Conservation (phyloP, 2,329 filamentous ascomycete species). For the Fusarium hostae region DNA sequence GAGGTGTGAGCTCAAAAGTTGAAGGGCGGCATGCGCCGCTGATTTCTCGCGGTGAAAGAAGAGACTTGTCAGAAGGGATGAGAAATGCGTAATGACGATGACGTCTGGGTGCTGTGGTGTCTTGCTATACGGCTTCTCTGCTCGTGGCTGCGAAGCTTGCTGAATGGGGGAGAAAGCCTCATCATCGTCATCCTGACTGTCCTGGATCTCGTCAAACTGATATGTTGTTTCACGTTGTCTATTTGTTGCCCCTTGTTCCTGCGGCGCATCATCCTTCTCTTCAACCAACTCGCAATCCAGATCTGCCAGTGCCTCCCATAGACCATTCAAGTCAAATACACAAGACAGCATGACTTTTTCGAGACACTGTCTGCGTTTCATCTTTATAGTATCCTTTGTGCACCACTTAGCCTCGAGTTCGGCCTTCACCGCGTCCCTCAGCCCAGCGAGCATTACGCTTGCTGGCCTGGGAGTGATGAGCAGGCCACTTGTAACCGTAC, state of each 20-base stretch:
- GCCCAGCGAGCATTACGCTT: constrained; percentile 52
- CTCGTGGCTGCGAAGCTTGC: neutral
- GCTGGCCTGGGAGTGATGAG: constrained; percentile 62
- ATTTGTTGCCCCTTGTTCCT: neutral
- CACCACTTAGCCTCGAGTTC: constrained; percentile 46
- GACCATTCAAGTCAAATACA: constrained; percentile 68
- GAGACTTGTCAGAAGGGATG: constrained; percentile 61
- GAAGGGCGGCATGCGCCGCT: constrained; percentile 60
- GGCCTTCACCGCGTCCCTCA: constrained; percentile 55
- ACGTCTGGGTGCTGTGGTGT: constrained; percentile 49
- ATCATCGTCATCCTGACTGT: constrained; percentile 50
- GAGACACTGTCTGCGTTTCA: constrained; percentile 53
- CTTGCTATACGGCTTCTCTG: neutral
- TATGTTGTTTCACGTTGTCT: neutral
- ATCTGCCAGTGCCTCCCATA: constrained; percentile 67
- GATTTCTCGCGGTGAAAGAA: constrained; percentile 61
- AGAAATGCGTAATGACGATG: constrained; percentile 67
- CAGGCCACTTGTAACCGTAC: constrained; percentile 47
- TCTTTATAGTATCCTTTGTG: constrained; percentile 31
- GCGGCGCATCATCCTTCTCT: constrained; percentile 44
- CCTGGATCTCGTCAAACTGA: constrained; percentile 46
- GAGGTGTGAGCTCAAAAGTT: constrained; percentile 59
- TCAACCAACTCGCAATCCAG: constrained; percentile 53
- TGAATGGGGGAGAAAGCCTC: constrained; percentile 26
- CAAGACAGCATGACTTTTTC: constrained; percentile 64